Evolutionary conservation across 768 basidiomycete species (phyloP).

Genomic region (Naganishia onofrii): DNA sequence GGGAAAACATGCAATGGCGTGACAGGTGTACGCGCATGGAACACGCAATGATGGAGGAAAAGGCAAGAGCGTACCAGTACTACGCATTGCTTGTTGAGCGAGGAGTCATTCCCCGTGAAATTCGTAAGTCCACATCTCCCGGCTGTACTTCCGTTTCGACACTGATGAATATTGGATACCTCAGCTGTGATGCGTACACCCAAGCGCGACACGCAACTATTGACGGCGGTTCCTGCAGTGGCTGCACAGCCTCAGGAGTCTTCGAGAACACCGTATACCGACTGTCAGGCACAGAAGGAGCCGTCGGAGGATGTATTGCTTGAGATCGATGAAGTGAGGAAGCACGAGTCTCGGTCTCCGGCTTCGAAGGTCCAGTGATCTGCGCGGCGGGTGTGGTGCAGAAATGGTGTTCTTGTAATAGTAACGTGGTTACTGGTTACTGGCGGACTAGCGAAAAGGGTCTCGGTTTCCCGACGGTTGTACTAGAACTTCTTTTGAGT

Average conservation of each 20-base stretch:
- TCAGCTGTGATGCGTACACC: not conserved
- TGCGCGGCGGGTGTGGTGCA: not conserved
- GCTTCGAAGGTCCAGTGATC: not conserved
- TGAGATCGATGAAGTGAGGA: not conserved
- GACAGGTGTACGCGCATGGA: constrained; percentile 6
- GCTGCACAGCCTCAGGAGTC: not conserved
- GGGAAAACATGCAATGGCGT: constrained; percentile 12
- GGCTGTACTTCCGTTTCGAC: no score
- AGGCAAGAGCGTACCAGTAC: constrained; percentile 18
- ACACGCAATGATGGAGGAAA: constrained; percentile 16
- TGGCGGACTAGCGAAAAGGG: not conserved
- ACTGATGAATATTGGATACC: not conserved
- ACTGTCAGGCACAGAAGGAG: not conserved
- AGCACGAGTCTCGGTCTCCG: not conserved
- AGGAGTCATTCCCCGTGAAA: constrained; percentile 2
- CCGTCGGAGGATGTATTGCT: not conserved
- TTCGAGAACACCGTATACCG: not conserved
- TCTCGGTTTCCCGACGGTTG: not conserved
- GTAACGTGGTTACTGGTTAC: not conserved
- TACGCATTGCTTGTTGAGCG: not conserved
- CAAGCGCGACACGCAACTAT: not conserved
- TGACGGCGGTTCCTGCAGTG: not conserved
- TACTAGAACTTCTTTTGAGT: not conserved
- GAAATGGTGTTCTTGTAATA: not conserved
- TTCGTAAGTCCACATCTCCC: constrained; percentile 13